Percentiles rank a stretch among this genome's conserved stretches.
phyloP scores from a whole-genome alignment of 1,139 yeast species.

The Magnusiomyces starmeri region DNA sequence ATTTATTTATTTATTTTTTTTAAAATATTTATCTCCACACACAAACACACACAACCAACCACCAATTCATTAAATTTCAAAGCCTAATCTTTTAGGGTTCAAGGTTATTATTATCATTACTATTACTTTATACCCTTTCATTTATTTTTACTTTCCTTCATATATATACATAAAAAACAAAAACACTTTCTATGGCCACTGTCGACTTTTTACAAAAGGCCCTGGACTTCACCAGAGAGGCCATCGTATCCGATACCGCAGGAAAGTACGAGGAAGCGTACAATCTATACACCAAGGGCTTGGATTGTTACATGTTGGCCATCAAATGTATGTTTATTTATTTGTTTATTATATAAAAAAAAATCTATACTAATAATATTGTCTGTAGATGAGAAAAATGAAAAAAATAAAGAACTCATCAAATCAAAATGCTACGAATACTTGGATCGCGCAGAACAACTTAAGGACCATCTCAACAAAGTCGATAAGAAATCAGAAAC shows the following conservation, averaged over 20 bases:
- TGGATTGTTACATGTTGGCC: constrained; percentile 93
- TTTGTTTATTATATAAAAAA: background rate
- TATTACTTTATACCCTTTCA: too few species aligned
- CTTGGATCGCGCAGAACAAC: constrained; percentile 85
- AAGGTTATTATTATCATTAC: too few species aligned
- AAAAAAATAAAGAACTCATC: constrained; percentile 79
- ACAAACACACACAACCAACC: background rate
- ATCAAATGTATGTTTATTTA: constrained; percentile 48
- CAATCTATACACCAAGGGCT: constrained; percentile 82
- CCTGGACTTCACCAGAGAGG: constrained; percentile 85
- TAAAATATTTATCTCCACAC: background rate
- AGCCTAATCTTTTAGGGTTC: too few species aligned
- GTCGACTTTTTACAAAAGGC: constrained; percentile 89
- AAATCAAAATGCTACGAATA: constrained; percentile 88
- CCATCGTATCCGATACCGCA: constrained; percentile 90
- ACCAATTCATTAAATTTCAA: too few species aligned
- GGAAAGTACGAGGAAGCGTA: constrained; percentile 92
- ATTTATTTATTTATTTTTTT: background rate
- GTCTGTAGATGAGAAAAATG: constrained; percentile 67
- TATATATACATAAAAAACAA: too few species aligned
- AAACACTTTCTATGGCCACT: constrained; percentile 45
- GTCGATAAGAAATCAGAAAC: constrained; percentile 36
- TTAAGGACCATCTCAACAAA: constrained; percentile 81
- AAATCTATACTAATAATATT: background rate
- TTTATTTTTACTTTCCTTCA: too few species aligned